Evolutionary conservation across 176 grass and related monocot genomes (phyloP).

Genomic region (maize (Zea mays)): DNA sequence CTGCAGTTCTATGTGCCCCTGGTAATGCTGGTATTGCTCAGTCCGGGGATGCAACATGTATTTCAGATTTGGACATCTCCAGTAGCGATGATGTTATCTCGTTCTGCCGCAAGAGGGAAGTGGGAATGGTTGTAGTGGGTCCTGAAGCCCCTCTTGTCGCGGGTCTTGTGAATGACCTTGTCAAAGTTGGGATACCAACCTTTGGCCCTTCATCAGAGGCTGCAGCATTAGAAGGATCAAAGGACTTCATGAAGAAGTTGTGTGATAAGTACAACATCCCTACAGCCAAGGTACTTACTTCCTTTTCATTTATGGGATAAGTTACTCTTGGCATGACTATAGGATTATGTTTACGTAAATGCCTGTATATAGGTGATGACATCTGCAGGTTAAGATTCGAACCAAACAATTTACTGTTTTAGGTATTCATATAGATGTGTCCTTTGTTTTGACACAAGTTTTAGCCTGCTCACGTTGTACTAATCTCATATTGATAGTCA

Average conservation of each 20-base stretch:
- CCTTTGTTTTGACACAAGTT: constrained; percentile 6
- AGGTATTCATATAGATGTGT: background rate
- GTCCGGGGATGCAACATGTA: constrained; percentile 62
- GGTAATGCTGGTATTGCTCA: constrained; percentile 77
- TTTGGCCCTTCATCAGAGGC: constrained; percentile 80
- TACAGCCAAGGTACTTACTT: constrained; percentile 63
- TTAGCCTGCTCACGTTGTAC: background rate
- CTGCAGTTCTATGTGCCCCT: constrained; percentile 71
- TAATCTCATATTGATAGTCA: background rate
- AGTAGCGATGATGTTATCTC: constrained; percentile 53
- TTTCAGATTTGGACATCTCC: constrained; percentile 60
- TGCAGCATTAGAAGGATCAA: constrained; percentile 83
- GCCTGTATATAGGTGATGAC: background rate
- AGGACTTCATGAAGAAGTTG: constrained; percentile 93
- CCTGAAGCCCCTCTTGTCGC: constrained; percentile 84
- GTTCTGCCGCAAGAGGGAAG: constrained; percentile 57
- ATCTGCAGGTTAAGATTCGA: background rate
- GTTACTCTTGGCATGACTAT: background rate
- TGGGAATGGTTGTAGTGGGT: constrained; percentile 82
- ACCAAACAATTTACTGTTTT: background rate
- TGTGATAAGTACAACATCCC: constrained; percentile 86
- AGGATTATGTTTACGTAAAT: background rate
- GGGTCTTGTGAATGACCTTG: constrained; percentile 69
- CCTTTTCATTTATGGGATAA: background rate
- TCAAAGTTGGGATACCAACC: constrained; percentile 55